A percentile compares a stretch with the other conserved stretches of the same genome.
These are phyloP conservation scores for Herpetomonas tarakana DNA, from an alignment of 208 protist species.

Conservation along the genomic window DNA sequence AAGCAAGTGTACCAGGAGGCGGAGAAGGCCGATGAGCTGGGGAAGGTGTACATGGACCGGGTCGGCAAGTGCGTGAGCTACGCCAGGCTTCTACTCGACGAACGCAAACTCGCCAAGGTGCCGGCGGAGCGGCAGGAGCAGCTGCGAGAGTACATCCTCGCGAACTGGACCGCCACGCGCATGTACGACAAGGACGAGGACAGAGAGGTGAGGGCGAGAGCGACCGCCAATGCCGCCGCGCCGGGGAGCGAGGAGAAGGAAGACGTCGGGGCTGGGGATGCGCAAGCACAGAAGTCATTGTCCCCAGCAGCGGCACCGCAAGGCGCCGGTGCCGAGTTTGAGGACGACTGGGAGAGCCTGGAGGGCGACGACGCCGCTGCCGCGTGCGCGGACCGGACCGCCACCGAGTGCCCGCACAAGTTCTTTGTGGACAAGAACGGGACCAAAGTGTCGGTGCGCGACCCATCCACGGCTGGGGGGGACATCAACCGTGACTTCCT, in stretches of 20 bases:
- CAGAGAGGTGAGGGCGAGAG: constrained; percentile 5
- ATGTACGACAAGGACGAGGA: constrained; percentile 18
- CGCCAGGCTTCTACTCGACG: constrained; percentile 21
- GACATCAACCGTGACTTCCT: constrained; percentile 17
- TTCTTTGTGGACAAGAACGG: not conserved
- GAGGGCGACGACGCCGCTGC: not conserved
- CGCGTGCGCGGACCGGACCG: not conserved
- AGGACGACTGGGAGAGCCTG: not conserved
- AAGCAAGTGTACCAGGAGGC: constrained; percentile 22
- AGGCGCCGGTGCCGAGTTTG: not conserved
- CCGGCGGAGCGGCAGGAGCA: constrained; percentile 12
- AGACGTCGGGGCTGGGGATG: too few relatives aligned
- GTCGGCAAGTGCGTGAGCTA: constrained; percentile 28
- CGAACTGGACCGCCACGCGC: constrained; percentile 26
- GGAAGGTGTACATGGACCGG: not conserved
- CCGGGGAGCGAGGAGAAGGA: not conserved
- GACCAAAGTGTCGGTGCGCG: not conserved
- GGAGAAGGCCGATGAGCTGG: not conserved
- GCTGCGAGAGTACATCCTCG: constrained; percentile 19
- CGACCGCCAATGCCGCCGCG: not conserved
- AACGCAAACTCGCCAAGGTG: constrained; percentile 15
- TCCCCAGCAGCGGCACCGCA: not conserved
- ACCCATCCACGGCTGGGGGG: not conserved
- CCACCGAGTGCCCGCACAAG: too few relatives aligned
- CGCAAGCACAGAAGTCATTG: too few relatives aligned